Evolutionary conservation across 2,329 filamentous ascomycete species (phyloP), one percentile per base, ranked within the genome.

Genomic region (Cercospora sojina): DNA sequence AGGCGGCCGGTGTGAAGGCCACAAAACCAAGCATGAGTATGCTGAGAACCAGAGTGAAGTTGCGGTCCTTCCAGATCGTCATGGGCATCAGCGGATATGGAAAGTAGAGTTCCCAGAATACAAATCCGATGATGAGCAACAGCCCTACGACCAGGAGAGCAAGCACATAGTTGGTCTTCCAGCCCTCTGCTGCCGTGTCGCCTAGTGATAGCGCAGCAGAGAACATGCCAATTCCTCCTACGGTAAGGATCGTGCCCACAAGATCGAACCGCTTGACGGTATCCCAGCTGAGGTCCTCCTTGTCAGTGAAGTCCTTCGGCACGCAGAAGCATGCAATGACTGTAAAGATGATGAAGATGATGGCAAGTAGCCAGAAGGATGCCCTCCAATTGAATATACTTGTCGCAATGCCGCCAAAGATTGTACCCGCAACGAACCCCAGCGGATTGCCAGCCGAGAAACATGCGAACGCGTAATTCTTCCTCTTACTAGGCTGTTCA

Each of bases 211-310:
- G 78, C 1, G 85, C 85, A 23, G 86, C 86, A 13, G 86, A 88
- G 73, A 90, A 86, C 80, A 88, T 82, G 3, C 86, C 88, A 65
- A 89, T 87, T 0, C 88, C 88, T n/a, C 85, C 80, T 35, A 90
- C 82, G 3, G 88, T 87, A 67, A 90, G 76, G 0, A 83, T 72
- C 0, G 86, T 88, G 0, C 88, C 88, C 0, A 89, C 76, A 6
- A 86, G 75, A 76, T 91, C 88, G 71, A 91, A 86, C 43, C 79
- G 82, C 74, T 83, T 86, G 47, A 88, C 43, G 0, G 84, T 84
- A 64, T 84, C 76, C 69, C 72, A 77, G 43, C 77, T 83, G 64
- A 81, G 74, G 27, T 69, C 82, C 70, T 74, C 80, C 73, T 80
- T 87, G 73, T 73, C 72, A n/a, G 80, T 80, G 8, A 70, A 72